Base-by-base conservation (phyloP, 129 eudicot species). In the Flaveria trinervia region DNA sequence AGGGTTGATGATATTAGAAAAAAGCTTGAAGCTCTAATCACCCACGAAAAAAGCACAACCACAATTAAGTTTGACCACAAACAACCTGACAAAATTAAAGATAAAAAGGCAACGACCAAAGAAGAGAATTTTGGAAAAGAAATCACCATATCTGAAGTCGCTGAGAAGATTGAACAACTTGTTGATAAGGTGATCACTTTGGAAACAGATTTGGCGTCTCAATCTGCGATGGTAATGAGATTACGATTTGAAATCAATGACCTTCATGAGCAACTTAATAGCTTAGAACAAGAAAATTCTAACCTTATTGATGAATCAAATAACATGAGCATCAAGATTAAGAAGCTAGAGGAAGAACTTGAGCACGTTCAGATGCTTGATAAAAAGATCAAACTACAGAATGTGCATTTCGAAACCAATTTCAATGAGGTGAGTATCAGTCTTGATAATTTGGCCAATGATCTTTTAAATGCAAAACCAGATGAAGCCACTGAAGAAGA, bases 161-260 rank as follows among this genome's bases (percentile, higher is more conserved):
- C 85, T 46, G 91, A 89, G 50, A 89, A 89, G 83, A 85, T 89
- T 54, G 92, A 92, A 61, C 88, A 87, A 45, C 84, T 89, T 74
- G 96, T 92, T 57, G 92, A 84, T 14, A 87, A 83, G 51, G 85
- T 89, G 20, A 75, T 92, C 45, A 64, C 6, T 25, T 23, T 87
- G 59, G 97, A 89, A 81, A 84, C 83, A 7, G 83, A 73, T 3
- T 81, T 89, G 45, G 64, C 78, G 74, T 87, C 96, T 33, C 89
- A 92, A 51, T 75, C 28, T 80, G 88, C 89, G 39, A 16, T 87
- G 39, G 84, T 87, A 13, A 78, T 82, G 75, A 80, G 88, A 72
- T 71, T 87, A 33, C 65, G 71, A 70, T 81, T 81, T 17, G 92
- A 85, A 57, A 85, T 74, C n/a, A 70, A 85, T 49, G 85, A 80